These are phyloP conservation scores for Neonectria neomacrospora DNA, from an alignment of 2,329 filamentous ascomycete genomes.

Conservation along the genomic window DNA sequence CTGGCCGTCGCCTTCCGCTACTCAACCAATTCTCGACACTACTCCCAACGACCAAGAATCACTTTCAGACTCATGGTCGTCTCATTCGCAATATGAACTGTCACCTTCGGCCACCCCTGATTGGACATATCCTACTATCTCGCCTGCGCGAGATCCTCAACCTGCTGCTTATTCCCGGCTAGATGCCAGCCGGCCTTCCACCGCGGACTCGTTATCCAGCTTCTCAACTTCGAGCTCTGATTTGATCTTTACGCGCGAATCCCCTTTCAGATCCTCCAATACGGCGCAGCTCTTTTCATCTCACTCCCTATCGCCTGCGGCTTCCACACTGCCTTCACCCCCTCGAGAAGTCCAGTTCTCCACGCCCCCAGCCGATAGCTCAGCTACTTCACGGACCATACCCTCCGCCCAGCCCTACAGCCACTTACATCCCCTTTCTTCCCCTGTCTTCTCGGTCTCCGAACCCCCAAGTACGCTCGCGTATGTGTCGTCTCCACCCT, in stretches of 20 bases:
- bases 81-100: constrained; percentile 15
- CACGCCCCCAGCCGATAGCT: neutral
- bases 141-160: constrained; percentile 20
- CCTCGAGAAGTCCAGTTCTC: neutral
- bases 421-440: constrained; percentile 24
- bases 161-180: constrained; percentile 3
- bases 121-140: constrained; percentile 14
- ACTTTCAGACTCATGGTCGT: neutral
- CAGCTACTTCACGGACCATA: constrained; percentile 24
- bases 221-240: constrained; percentile 38
- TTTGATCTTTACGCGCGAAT: constrained; percentile 29
- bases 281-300: constrained; percentile 1
- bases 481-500: constrained; percentile 34
- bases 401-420: constrained; percentile 42
- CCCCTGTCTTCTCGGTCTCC: constrained; percentile 32
- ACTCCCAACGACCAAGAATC: constrained; percentile 17
- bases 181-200: constrained; percentile 29
- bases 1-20: constrained; percentile 46
- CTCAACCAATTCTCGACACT: constrained; percentile 9
- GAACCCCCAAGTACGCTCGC: constrained; percentile 24
- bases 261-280: constrained; percentile 19
- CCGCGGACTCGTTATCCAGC: constrained; percentile 36
- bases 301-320: neutral
- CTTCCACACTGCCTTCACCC: constrained; percentile 6
- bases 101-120: constrained; percentile 26